Evolutionary conservation across 805 yeast genomes (phyloP), one percentile per base, ranked within the genome.

Genomic region (Saccharomycopsis capsularis): DNA sequence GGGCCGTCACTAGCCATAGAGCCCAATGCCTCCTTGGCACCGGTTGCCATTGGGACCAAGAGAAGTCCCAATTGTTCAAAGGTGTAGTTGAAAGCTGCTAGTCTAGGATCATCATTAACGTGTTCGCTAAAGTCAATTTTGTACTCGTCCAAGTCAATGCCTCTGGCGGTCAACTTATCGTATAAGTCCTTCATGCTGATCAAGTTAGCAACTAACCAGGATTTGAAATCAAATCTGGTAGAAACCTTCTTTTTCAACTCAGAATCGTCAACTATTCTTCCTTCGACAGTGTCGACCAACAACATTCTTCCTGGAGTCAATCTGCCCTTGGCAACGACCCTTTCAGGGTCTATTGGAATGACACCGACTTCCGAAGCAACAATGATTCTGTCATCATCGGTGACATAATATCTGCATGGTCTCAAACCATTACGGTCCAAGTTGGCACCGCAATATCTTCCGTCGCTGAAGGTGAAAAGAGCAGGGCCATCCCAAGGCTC

Each of bases 401-500:
- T 90, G 58, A 93, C 82, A 67, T 93, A 93, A 74, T 87, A 91
- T 64, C 99, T 87, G 73, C 99, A 93, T 34, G 99, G 99, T 71
- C 99, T 84, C 62, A 91, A 76, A 55, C 99, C 99, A 64, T 93
- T 91, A 70, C 99, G 81, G 70, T 91, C 99, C 57, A 93, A 76
- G 66, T 90, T 90, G 44, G 99, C 99, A 73, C 99, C 99, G 70
- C 96, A 88, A 76, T 87, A 91, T 60, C 98, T 78, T 58, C 96
- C 97, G 67, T 91, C 98, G 34, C 97, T 91, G 67, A 91, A 93
- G 27, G 95, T 89, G 72, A 91, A 86, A 57, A 93, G 71, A 32
- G 98, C 98, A 18, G 99, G 99, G 56, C 99, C 99, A 69, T 91
- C 99, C 99, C 99, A 91, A 6, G 98, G 98, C 71, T 91, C 99